A percentile compares a stretch with the other conserved stretches of the same genome.
phyloP scores from a whole-genome alignment of 2,329 filamentous ascomycete species.

The Alternaria gaisen region DNA sequence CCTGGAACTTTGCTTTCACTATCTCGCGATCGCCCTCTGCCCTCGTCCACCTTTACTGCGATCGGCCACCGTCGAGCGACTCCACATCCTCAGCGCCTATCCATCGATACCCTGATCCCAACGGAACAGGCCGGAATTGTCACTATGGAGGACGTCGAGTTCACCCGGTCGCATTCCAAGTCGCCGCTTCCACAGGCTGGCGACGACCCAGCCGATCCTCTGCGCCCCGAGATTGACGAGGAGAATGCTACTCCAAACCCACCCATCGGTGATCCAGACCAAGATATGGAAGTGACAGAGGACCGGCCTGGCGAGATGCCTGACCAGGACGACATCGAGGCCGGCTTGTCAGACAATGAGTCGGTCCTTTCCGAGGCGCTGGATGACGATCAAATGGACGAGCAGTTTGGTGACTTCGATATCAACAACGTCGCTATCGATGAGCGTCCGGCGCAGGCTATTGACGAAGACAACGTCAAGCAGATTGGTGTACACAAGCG shows the following conservation, averaged over 20 bases:
- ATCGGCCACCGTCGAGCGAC: neutral
- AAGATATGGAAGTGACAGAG: constrained; percentile 58
- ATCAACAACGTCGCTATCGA: constrained; percentile 68
- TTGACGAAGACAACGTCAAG: constrained; percentile 69
- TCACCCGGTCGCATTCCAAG: constrained; percentile 49
- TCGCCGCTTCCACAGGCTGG: constrained; percentile 57
- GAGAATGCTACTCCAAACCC: constrained; percentile 57
- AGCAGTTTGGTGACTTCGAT: constrained; percentile 64
- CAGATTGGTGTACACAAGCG: constrained; percentile 70
- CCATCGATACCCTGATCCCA: neutral
- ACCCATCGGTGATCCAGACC: constrained; percentile 53
- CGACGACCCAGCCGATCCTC: constrained; percentile 57
- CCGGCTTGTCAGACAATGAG: constrained; percentile 65
- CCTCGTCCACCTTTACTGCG: constrained; percentile 8
- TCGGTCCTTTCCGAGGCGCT: constrained; percentile 68
- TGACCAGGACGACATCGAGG: constrained; percentile 50
- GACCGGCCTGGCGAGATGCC: constrained; percentile 46
- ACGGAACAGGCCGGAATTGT: neutral
- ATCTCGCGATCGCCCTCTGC: constrained; percentile 19
- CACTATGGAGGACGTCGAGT: constrained; percentile 56
- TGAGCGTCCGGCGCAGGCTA: constrained; percentile 65
- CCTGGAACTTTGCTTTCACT: constrained; percentile 18
- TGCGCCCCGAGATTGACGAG: constrained; percentile 59
- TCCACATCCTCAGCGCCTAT: neutral
- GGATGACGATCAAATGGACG: constrained; percentile 71